Evolutionary conservation across 2,329 filamentous ascomycete species (phyloP).

Genomic region (Fusarium duplospermum): DNA sequence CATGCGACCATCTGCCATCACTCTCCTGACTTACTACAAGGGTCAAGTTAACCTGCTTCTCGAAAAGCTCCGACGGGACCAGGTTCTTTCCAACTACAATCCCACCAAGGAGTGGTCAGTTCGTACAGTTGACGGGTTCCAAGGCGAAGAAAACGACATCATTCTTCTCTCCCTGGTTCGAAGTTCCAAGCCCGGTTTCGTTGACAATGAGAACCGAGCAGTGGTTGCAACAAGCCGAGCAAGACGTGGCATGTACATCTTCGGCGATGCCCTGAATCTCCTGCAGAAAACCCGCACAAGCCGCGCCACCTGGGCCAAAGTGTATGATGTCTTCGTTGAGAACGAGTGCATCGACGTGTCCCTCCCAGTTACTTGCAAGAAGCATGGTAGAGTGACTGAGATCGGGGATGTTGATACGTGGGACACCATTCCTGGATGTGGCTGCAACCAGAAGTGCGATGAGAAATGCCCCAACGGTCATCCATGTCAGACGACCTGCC

Average conservation of each 20-base stretch:
- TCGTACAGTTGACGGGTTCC: slow-evolving; percentile 87
- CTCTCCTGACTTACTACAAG: slow-evolving; percentile 88
- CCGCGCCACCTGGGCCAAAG: slow-evolving; percentile 53
- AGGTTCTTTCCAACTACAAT: slow-evolving; percentile 39
- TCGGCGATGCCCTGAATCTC: slow-evolving; percentile 75
- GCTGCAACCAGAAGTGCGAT: slow-evolving; percentile 28
- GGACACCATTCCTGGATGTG: slow-evolving; percentile 45
- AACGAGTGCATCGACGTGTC: slow-evolving; percentile 47
- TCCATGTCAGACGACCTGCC: slow-evolving; percentile 32
- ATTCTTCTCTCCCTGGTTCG: slow-evolving; percentile 84
- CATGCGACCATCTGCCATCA: slow-evolving; percentile 70
- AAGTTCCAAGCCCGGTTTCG: slow-evolving; percentile 80
- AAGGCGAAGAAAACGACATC: slow-evolving; percentile 90
- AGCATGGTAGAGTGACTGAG: slow-evolving; percentile 64
- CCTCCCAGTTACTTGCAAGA: slow-evolving; percentile 73
- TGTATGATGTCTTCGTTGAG: slow-evolving; percentile 54
- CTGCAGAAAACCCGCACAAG: slow-evolving; percentile 58
- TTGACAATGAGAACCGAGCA: slow-evolving; percentile 70
- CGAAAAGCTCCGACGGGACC: slow-evolving; percentile 54
- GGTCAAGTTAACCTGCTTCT: slow-evolving; percentile 79
- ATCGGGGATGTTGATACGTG: slow-evolving; percentile 67
- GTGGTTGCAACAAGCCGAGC: slow-evolving; percentile 76
- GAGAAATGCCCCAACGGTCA: slow-evolving; percentile 38
- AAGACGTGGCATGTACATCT: slow-evolving; percentile 83
- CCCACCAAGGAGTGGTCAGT: slow-evolving; percentile 64